Conservation (phyloP, 139 green algal genomes). For the Dunaliella primolecta region DNA sequence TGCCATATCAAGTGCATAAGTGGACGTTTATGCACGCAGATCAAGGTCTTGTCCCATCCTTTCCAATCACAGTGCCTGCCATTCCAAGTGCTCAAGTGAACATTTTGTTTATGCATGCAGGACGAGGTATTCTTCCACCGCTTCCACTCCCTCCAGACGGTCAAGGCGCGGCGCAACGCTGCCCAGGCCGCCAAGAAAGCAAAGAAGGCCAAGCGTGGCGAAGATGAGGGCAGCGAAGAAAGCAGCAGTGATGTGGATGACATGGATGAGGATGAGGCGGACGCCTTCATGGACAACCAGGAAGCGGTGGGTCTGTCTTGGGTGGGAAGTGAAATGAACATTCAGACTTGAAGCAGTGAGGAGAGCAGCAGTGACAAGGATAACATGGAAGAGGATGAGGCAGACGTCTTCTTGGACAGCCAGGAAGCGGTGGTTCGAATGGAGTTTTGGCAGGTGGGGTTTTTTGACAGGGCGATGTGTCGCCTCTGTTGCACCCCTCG, state of each 20-base stretch:
- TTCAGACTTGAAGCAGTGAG: background rate
- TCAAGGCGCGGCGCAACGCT: conserved; percentile 32
- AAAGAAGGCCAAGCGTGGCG: background rate
- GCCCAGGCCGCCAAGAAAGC: conserved; percentile 11
- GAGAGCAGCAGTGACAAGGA: background rate
- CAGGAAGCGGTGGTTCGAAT: background rate
- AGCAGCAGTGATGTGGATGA: conserved; percentile 24
- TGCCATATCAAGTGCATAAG: no score
- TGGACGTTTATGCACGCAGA: no score
- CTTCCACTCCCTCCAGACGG: conserved; percentile 58
- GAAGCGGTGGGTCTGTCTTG: conserved; percentile 17
- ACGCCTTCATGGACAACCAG: conserved; percentile 26
- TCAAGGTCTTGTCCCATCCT: no score
- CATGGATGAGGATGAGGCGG: conserved; percentile 34
- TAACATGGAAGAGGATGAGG: background rate
- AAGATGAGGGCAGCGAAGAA: conserved; percentile 24
- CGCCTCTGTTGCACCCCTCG: background rate
- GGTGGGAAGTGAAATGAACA: background rate
- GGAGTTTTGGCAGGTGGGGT: background rate
- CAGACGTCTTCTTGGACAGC: background rate
- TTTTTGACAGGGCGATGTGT: background rate
- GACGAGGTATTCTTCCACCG: conserved; percentile 24
- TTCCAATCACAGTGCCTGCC: no score
- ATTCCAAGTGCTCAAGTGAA: no score
- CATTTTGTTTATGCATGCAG: conserved; percentile 7